These are phyloP conservation scores for Sporobolus alterniflorus DNA, from an alignment of 202 grass and related monocot genomes.

Conservation along the genomic window DNA sequence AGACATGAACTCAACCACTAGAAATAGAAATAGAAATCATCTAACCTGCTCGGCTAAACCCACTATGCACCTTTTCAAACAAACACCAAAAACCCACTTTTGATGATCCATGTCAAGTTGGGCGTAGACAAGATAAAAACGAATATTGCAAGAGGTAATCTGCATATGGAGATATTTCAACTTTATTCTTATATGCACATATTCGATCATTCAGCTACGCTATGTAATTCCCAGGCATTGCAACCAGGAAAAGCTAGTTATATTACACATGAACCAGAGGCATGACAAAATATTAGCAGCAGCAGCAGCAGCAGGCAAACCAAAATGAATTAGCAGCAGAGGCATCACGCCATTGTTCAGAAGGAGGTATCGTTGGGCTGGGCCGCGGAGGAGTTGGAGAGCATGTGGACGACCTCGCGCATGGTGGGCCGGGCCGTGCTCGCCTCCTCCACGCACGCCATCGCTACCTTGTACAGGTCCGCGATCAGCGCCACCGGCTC, in stretches of 20 bases:
- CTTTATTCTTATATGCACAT: constrained; percentile 22
- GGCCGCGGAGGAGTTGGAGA: constrained; percentile 52
- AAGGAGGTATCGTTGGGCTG: constrained; percentile 26
- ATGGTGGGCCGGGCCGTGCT: constrained; percentile 76
- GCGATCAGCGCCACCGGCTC: constrained; percentile 47
- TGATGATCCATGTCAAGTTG: background rate
- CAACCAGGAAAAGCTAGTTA: background rate
- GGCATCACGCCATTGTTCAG: no score
- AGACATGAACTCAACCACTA: no score
- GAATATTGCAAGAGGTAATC: background rate
- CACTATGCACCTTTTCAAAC: no score
- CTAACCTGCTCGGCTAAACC: no score
- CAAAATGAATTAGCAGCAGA: background rate
- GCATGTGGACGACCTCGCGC: constrained; percentile 90
- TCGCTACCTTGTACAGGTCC: constrained; percentile 83
- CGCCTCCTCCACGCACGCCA: constrained; percentile 76
- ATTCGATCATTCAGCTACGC: background rate
- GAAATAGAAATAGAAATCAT: no score
- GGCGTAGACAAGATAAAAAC: background rate
- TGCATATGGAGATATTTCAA: background rate
- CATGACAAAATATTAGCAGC: background rate
- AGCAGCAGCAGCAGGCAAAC: background rate
- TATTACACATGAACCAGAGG: background rate
- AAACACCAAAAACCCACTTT: no score
- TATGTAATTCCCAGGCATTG: background rate